Base-by-base conservation (phyloP, 345 rosid species). In the Conringia planisiliqua region DNA sequence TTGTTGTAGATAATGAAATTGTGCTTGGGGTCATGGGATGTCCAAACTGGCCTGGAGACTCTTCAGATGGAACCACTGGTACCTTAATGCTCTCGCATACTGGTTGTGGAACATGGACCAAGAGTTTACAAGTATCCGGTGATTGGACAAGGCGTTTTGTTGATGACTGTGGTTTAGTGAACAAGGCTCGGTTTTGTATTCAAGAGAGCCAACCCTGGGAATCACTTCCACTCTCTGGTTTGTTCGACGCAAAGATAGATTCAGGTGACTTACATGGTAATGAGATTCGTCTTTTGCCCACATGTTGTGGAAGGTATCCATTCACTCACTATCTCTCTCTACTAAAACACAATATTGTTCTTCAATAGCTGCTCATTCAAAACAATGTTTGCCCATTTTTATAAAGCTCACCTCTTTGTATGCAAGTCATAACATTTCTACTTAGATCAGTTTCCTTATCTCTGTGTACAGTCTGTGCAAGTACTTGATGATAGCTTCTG, bases 71-170 rank as follows among this genome's bases (percentile, higher is more conserved):
- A 58, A 16, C 81, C n/a, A 70, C 75, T 0, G 98, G 97, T 55
- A 79, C 83, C 33, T n/a, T 88, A 57, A 86, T 93, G 98, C 73
- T 86, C 61, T 81, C 95, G 40, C 94, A 89, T 79, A 57, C 64
- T 70, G 94, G 93, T 70, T 83, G 89, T 70, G 98, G 98, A 81
- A 91, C 97, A 30, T 91, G 97, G 97, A 76, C 68, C 27, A 88
- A 77, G 76, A 82, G 66, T 29, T 70, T 93, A 50, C 58, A 75
- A 74, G 77, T 62, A 27, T 40, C 84, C 6, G 73, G 82, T 75
- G 80, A 63, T 60, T 89, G 98, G 98, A 86, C 78, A 20, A 85
- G 89, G 71, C 82, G 93, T 79, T 83, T 58, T 80, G 96, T 91
- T 70, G 97, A 93, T 82, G 77, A 71, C 1, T 80, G 79, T 66